Conservation (phyloP, 441 rosid species). For the Raphanus hybrid region DNA sequence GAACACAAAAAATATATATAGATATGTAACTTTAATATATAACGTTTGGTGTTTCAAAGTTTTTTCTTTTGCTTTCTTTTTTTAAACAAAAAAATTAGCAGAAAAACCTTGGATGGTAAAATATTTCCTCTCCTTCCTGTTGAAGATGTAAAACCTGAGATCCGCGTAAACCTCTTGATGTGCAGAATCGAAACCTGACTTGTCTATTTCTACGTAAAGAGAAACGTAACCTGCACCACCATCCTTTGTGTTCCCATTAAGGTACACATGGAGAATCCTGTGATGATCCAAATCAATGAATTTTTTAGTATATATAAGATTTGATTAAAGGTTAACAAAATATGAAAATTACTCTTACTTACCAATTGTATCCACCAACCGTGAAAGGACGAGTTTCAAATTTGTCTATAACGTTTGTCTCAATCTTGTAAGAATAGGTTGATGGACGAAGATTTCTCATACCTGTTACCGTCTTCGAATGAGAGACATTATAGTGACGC, state of each 20-base stretch:
- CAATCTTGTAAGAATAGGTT: slow-evolving; percentile 26
- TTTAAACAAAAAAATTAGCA: background rate
- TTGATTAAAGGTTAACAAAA: background rate
- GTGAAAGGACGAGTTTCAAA: background rate
- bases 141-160: slow-evolving; percentile 13
- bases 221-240: background rate
- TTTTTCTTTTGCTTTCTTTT: background rate
- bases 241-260: background rate
- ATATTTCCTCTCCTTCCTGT: slow-evolving; percentile 8
- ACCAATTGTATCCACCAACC: background rate
- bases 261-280: slow-evolving; percentile 4
- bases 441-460: slow-evolving; percentile 23
- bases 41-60: background rate
- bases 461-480: slow-evolving; percentile 12
- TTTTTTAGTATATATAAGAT: background rate
- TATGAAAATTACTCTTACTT: background rate
- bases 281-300: background rate
- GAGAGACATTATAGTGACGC: slow-evolving; percentile 10
- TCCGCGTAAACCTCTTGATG: background rate
- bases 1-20: background rate
- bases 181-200: background rate
- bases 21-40: background rate
- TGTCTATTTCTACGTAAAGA: slow-evolving; percentile 7
- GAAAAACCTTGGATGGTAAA: slow-evolving; percentile 7
- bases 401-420: background rate